Conservation (phyloP, 805 yeast species). For the Brettanomyces nanus region DNA sequence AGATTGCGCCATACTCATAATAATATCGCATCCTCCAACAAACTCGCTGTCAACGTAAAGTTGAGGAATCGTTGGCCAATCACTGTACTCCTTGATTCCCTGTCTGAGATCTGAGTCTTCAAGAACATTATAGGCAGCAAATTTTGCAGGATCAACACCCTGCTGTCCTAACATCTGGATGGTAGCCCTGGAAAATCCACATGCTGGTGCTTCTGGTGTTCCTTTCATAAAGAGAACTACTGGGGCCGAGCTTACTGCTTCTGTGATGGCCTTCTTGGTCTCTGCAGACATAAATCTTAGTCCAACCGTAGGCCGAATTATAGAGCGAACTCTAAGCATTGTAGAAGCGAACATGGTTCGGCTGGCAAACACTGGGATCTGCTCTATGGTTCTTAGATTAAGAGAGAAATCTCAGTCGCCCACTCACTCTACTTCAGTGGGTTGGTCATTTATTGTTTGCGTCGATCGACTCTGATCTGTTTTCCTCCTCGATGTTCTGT, state of each 20-base stretch:
- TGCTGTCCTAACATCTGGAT: constrained; percentile 90
- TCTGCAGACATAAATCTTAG: constrained; percentile 56
- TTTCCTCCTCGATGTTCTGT: too few species aligned
- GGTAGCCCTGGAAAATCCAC: constrained; percentile 95
- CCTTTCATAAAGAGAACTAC: constrained; percentile 98
- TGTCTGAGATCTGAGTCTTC: constrained; percentile 92
- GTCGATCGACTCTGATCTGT: too few species aligned
- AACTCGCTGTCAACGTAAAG: constrained; percentile 85
- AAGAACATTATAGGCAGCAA: constrained; percentile 93
- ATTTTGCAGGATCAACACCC: constrained; percentile 93
- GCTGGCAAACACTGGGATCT: too few species aligned
- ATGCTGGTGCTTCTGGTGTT: constrained; percentile 94
- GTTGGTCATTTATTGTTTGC: too few species aligned
- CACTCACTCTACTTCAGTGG: too few species aligned
- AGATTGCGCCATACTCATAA: constrained; percentile 79
- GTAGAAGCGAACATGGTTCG: too few species aligned
- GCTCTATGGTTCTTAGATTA: too few species aligned
- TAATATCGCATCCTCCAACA: constrained; percentile 95
- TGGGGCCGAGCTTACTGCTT: constrained; percentile 82
- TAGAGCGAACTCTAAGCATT: too few species aligned
- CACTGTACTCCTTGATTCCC: constrained; percentile 90
- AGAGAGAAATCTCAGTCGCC: too few species aligned
- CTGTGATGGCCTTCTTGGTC: constrained; percentile 74
- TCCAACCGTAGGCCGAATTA: not conserved
- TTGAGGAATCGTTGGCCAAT: constrained; percentile 99